phyloP scores from a whole-genome alignment of 148 eudicot genomes.

The Polygonum maritimum region DNA sequence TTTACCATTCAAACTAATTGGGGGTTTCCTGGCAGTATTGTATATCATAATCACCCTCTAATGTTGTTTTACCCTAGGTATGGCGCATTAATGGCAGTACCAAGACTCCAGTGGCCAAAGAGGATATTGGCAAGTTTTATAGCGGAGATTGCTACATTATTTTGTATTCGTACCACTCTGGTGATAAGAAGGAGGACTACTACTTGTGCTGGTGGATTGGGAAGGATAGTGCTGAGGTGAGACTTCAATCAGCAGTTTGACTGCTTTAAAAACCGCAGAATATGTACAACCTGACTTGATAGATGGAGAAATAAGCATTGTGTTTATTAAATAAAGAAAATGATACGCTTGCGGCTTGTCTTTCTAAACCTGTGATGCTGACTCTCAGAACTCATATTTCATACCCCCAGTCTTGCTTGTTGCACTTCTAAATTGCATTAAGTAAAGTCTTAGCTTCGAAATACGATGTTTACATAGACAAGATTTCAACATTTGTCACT shows the following conservation, averaged over 20 bases:
- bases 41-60: not conserved
- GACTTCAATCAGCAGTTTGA: slow-evolving; percentile 1
- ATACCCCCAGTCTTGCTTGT: not conserved
- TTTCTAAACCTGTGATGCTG: not conserved
- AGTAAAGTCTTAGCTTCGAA: not conserved
- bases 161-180: slow-evolving; percentile 79
- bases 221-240: slow-evolving; percentile 92
- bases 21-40: not conserved
- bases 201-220: slow-evolving; percentile 99
- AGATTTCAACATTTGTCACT: not conserved
- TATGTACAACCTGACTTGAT: not conserved
- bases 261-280: not conserved
- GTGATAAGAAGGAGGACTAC: slow-evolving; percentile 94
- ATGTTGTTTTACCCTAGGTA: slow-evolving; percentile 41
- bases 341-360: not conserved
- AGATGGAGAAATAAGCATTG: not conserved
- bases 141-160: slow-evolving; percentile 96
- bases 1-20: not conserved
- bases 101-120: slow-evolving; percentile 72
- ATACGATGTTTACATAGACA: not conserved
- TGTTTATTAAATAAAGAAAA: not conserved
- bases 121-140: slow-evolving; percentile 89
- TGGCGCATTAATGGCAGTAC: slow-evolving; percentile 91
- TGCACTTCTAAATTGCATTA: not conserved
- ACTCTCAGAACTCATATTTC: not conserved